phyloP scores from a whole-genome alignment of 2,329 filamentous ascomycete genomes.

The Rhexocercosporidium sp. region DNA sequence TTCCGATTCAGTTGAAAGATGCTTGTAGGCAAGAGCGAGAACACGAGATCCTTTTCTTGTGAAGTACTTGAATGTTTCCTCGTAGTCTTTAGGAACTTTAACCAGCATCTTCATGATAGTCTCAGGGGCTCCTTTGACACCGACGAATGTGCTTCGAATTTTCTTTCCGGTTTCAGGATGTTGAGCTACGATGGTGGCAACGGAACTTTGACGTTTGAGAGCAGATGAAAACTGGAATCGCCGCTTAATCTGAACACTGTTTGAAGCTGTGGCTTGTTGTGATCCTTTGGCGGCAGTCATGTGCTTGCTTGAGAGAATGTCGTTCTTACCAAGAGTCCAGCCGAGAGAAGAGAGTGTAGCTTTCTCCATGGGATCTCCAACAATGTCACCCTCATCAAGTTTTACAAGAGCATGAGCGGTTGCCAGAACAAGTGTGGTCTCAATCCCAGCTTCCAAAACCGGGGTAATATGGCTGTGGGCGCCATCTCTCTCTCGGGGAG shows the following conservation, averaged over 20 bases:
- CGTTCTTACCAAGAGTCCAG: conserved; percentile 91
- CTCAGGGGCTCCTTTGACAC: conserved; percentile 96
- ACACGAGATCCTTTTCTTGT: conserved; percentile 95
- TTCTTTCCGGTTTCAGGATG: conserved; percentile 77
- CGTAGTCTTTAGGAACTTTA: conserved; percentile 82
- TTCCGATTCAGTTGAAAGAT: conserved; percentile 80
- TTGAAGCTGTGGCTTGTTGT: conserved; percentile 57
- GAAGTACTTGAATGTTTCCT: conserved; percentile 98
- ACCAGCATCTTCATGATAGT: conserved; percentile 95
- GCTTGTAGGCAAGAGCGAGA: conserved; percentile 91
- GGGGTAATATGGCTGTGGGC: conserved; percentile 80
- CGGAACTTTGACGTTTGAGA: conserved; percentile 92
- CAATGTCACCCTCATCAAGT: conserved; percentile 94
- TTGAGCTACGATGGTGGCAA: conserved; percentile 79
- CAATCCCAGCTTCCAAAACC: conserved; percentile 71
- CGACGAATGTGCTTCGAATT: conserved; percentile 85
- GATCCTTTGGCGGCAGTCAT: conserved; percentile 51
- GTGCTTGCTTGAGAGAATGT: conserved; percentile 75
- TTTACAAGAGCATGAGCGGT: conserved; percentile 96
- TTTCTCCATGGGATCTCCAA: conserved; percentile 99
- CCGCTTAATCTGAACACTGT: conserved; percentile 91
- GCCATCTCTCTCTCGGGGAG: conserved; percentile 74
- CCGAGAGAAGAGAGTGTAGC: conserved; percentile 88
- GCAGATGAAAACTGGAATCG: conserved; percentile 98
- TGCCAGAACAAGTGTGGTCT: conserved; percentile 91